These are phyloP conservation scores for Schwanniomyces pseudopolymorphus DNA, from an alignment of 805 yeast genomes.

Conservation along the genomic window DNA sequence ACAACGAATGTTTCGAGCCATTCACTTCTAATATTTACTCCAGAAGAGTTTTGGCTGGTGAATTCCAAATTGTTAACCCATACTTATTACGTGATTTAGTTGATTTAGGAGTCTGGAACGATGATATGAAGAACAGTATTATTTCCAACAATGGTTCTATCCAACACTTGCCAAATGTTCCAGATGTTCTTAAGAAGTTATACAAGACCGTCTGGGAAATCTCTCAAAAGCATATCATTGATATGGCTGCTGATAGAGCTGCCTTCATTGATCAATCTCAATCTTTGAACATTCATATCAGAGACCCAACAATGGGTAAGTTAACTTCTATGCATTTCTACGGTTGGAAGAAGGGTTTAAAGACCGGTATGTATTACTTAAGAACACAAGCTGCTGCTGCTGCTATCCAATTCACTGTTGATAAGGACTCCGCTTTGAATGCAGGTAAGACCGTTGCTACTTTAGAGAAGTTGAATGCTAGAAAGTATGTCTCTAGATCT, in stretches of 20 bases:
- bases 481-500: conserved; percentile 30
- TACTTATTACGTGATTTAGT: conserved; percentile 57
- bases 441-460: conserved; percentile 41
- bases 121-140: conserved; percentile 55
- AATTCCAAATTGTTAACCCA: conserved; percentile 63
- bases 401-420: conserved; percentile 82
- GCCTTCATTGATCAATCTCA: conserved; percentile 90
- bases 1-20: conserved; percentile 64
- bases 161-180: conserved; percentile 54
- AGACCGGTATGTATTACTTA: conserved; percentile 97
- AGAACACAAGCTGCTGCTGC: conserved; percentile 97
- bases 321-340: conserved; percentile 97
- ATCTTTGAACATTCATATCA: conserved; percentile 84
- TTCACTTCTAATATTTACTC: conserved; percentile 62
- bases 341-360: conserved; percentile 97
- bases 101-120: conserved; percentile 59
- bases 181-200: conserved; percentile 52
- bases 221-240: conserved; percentile 57
- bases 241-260: conserved; percentile 72
- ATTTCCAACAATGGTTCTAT: conserved; percentile 59
- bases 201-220: conserved; percentile 66
- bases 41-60: conserved; percentile 63
- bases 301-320: conserved; percentile 93
- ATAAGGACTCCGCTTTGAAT: conserved; percentile 38
- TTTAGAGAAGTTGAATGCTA: conserved; percentile 38